phyloP scores from a whole-genome alignment of 1,139 yeast genomes.

The Blastobotrys arbuscula region DNA sequence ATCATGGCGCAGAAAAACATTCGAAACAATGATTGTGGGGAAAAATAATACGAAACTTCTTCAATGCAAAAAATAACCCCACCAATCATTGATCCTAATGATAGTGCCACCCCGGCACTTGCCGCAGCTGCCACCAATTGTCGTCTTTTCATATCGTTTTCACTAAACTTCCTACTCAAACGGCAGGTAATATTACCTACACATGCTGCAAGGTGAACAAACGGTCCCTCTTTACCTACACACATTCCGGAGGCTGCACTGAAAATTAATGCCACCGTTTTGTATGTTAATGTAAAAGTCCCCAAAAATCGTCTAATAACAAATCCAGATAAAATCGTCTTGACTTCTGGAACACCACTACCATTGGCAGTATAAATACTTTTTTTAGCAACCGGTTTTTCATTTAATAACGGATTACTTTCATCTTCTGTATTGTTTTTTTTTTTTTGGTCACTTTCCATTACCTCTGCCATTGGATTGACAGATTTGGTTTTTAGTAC shows the following conservation, averaged over 20 bases:
- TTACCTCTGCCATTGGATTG: constrained; percentile 23
- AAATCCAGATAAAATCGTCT: constrained; percentile 32
- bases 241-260: constrained; percentile 64
- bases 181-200: constrained; percentile 57
- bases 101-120: constrained; percentile 64
- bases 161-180: constrained; percentile 44
- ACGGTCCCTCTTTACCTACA: constrained; percentile 69
- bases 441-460: not conserved
- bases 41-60: constrained; percentile 56
- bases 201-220: constrained; percentile 64
- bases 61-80: constrained; percentile 63
- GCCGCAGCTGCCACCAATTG: constrained; percentile 61
- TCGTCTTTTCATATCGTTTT: constrained; percentile 50
- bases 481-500: constrained; percentile 48
- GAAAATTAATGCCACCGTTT: constrained; percentile 47
- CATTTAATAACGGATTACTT: constrained; percentile 3
- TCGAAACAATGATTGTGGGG: constrained; percentile 54
- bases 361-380: constrained; percentile 53
- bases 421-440: constrained; percentile 6
- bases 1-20: constrained; percentile 57
- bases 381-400: constrained; percentile 16
- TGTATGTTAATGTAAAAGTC: constrained; percentile 47
- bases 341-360: constrained; percentile 62
- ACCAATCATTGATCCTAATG: constrained; percentile 66
- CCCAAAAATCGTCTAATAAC: constrained; percentile 47